phyloP scores from a whole-genome alignment of 148 eudicot species.

The Pharnaceum exiguum region DNA sequence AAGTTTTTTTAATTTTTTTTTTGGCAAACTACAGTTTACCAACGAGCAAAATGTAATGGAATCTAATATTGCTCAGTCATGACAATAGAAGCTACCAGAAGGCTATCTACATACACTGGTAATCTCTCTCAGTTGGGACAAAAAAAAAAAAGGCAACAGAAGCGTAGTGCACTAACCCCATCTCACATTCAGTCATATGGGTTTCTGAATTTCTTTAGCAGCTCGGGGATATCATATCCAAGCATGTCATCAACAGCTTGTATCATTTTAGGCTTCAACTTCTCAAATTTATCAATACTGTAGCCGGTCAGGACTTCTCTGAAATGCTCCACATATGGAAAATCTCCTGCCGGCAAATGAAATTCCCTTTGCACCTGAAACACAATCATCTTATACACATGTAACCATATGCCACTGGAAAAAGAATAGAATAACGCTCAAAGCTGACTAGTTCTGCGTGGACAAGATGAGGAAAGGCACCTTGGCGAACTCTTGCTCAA shows the following conservation, averaged over 20 bases:
- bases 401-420: neutral
- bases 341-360: slow-evolving; percentile 84
- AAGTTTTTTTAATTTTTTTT: too few species aligned
- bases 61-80: neutral
- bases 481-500: slow-evolving; percentile 69
- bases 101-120: slow-evolving; percentile 25
- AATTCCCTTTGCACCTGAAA: slow-evolving; percentile 72
- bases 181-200: slow-evolving; percentile 48
- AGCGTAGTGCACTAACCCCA: neutral
- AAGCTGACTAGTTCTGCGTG: too few species aligned
- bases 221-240: slow-evolving; percentile 81
- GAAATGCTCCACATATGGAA: slow-evolving; percentile 76
- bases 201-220: slow-evolving; percentile 75
- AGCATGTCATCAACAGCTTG: slow-evolving; percentile 91
- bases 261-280: slow-evolving; percentile 87
- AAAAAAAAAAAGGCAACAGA: slow-evolving; percentile 7
- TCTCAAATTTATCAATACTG: slow-evolving; percentile 80
- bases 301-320: slow-evolving; percentile 61
- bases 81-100: neutral
- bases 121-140: too few species aligned
- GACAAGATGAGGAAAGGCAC: too few species aligned
- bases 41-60: slow-evolving; percentile 5
- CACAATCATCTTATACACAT: neutral
- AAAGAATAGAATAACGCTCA: neutral
- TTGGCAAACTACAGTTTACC: slow-evolving; percentile 6